Base-by-base conservation (phyloP, 1,284 basidiomycete species). In the Golubevia sp. region DNA sequence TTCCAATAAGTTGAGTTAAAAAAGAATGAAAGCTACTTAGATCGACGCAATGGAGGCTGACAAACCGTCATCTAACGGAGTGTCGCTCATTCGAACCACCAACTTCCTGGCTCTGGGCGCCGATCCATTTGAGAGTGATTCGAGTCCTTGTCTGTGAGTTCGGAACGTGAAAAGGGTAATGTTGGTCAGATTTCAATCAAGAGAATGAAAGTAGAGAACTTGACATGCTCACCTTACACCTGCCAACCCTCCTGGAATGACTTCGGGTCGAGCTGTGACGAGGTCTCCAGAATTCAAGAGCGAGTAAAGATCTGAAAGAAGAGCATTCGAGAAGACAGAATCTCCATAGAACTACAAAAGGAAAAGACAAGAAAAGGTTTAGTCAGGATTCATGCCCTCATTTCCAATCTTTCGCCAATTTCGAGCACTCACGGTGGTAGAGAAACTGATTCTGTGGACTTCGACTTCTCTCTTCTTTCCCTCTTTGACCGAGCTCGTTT, bases 401-500 rank as follows among this genome's bases (percentile, higher is more conserved):
- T 51, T 13, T 24, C 15, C n/a, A 4, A n/a, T n/a, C n/a, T n/a
- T n/a, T n/a, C n/a, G n/a, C n/a, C n/a, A n/a, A n/a, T n/a, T n/a
- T n/a, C n/a, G n/a, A n/a, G n/a, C n/a, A 60, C 61, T 11, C 27
- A 62, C 61, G 1, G 76, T 78, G 0, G 76, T 77, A 11, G 66
- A 69, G 44, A 78, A 78, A 50, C 70, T 73, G 56, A 78, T 73
- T 34, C 60, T 63, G 66, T 76, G 76, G n/a, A 75, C 52, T 18
- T 59, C 56, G 49, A 68, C 60, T 11, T 57, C 27, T 11, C 49
- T 26, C n/a, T 25, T 61, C 3, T 44, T 44, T 13, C 64, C 58
- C 0, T 49, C 49, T 13, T 49, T 62, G 21, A 20, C 59, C 24
- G 53, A 5, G 8, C 59, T 55, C 11, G 53, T 44, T 6, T 65